Base-by-base conservation (phyloP, 352 stramenopile genomes). In the Pythium sp. region DNA sequence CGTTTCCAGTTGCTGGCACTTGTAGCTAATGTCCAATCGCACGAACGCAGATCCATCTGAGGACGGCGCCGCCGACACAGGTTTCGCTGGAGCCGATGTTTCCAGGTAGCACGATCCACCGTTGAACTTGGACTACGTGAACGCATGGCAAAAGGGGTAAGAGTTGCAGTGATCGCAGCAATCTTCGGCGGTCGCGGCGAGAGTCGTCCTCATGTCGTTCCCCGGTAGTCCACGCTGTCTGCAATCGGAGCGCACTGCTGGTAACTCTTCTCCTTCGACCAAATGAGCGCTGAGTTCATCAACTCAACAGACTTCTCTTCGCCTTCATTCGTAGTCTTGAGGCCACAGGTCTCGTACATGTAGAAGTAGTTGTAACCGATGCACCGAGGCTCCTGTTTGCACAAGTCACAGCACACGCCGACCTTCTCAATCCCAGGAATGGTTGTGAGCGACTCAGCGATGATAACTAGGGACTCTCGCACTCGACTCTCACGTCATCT, bases 31-130 rank as follows among this genome's bases (percentile, higher is more conserved):
- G 3, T 54, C 54, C 2, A 38, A 68, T 2, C 36, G 8, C 18
- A 62, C 8, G 7, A 15, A 30, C 7, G 54, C 14, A 20, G 47
- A 47, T 28, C 62, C 62, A 20, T 67, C 6, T 30, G 56, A 22
- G 79, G 49, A 18, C n/a, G 47, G 47, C 20, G 20, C 6, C 47
- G 5, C n/a, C n/a, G 22, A 9, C 2, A 55, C 47, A 14, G 47
- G 3, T 15, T 28, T 55, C 47, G 47, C n/a, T 15, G 47, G 20
- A 11, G 47, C n/a, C 1, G 15, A 15, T 0, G 5, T 18, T 68
- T 91, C 89, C 22, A 91, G 72, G 68, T 68, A 88, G 67, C 82
- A 91, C 14, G 75, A 82, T 15, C 82, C 80, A 2, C 76, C 73
- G 24, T 64, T 72, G 60, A 76, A 70, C 61, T 74, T 72, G 8